These are phyloP conservation scores for Cymodocea nodosa DNA, from an alignment of 116 monocot genomes.

Conservation along the genomic window DNA sequence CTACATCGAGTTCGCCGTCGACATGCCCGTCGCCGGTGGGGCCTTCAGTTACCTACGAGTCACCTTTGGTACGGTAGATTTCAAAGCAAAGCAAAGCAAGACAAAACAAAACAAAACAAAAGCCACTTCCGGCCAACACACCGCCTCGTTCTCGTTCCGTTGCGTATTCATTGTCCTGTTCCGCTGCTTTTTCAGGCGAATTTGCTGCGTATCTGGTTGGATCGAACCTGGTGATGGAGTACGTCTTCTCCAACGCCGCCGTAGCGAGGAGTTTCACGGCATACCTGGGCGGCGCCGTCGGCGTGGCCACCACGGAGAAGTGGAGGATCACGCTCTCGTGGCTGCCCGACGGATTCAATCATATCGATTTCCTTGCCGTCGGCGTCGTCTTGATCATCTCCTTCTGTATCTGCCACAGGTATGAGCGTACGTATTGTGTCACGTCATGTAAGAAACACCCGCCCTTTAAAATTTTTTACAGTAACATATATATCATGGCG, in stretches of 20 bases:
- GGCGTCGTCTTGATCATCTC: constrained; percentile 49
- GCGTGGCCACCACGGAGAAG: constrained; percentile 31
- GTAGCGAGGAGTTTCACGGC: constrained; percentile 87
- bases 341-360: constrained; percentile 83
- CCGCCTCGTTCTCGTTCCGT: too few relatives aligned
- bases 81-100: too few relatives aligned
- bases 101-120: too few relatives aligned
- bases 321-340: constrained; percentile 62
- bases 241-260: constrained; percentile 99
- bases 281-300: constrained; percentile 74
- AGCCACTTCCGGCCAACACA: too few relatives aligned
- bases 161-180: too few relatives aligned
- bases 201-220: constrained; percentile 88
- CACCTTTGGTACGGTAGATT: constrained; percentile 53
- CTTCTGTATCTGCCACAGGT: constrained; percentile 89
- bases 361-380: constrained; percentile 73
- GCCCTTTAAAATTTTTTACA: too few relatives aligned
- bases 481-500: too few relatives aligned
- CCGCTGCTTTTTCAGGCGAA: constrained; percentile 37
- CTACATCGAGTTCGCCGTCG: constrained; percentile 99
- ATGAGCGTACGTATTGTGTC: background rate
- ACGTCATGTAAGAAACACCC: too few relatives aligned
- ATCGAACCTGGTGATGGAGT: constrained; percentile 93
- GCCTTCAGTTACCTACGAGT: constrained; percentile 92
- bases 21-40: constrained; percentile 95